A percentile compares a stretch with the other conserved stretches of the same genome.
phyloP scores from a whole-genome alignment of 2,329 filamentous ascomycete species.

The Monilinia polystroma region DNA sequence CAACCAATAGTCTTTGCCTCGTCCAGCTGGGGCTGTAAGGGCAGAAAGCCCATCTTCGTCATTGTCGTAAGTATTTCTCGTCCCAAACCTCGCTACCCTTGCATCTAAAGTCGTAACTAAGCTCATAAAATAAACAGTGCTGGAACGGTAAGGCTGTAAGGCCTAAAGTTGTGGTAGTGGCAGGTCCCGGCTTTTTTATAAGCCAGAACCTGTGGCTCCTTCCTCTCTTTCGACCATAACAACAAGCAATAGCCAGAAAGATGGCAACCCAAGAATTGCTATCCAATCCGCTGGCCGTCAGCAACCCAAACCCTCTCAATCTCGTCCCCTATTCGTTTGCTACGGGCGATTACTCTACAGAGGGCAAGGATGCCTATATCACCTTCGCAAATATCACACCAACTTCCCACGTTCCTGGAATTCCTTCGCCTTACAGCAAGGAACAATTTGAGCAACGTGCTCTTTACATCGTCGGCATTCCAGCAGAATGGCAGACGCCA shows the following conservation, averaged over 20 bases:
- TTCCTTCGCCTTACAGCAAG: conserved; percentile 28
- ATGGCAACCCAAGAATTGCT: conserved; percentile 6
- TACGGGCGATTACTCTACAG: neutral
- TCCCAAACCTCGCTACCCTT: neutral
- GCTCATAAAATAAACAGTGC: neutral
- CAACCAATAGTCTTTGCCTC: too few relatives aligned
- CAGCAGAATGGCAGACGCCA: conserved; percentile 21
- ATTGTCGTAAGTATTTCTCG: neutral
- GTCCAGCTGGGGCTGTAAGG: too few relatives aligned
- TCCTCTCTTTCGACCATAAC: neutral
- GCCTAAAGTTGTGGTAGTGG: too few relatives aligned
- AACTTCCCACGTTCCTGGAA: conserved; percentile 26
- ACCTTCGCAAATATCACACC: conserved; percentile 21
- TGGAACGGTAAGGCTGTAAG: neutral
- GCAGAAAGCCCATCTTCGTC: neutral
- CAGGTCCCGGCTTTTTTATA: neutral
- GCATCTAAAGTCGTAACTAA: neutral
- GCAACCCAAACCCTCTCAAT: conserved; percentile 12
- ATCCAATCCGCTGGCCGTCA: neutral
- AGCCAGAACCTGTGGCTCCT: neutral
- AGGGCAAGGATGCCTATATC: conserved; percentile 27
- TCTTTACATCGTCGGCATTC: conserved; percentile 32
- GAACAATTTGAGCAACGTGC: conserved; percentile 28
- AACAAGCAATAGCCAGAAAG: neutral
- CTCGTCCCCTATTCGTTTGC: conserved; percentile 6